phyloP scores from a whole-genome alignment of 371 early-diverging fungal genomes.

The Coemansia sp. region DNA sequence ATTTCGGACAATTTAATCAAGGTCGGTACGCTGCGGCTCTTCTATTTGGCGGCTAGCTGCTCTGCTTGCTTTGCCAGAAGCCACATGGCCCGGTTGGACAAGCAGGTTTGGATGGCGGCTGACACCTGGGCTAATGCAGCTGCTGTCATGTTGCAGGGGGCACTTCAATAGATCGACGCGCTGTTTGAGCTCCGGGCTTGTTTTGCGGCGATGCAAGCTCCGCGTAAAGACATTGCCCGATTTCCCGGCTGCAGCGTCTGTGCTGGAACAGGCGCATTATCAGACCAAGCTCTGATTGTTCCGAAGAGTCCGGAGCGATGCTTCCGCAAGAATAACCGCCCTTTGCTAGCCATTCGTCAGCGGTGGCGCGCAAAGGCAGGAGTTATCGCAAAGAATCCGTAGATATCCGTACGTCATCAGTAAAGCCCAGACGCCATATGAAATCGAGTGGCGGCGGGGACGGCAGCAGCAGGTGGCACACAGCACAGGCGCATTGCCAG shows the following conservation, averaged over 20 bases:
- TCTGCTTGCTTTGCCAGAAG: no score
- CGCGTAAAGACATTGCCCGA: no score
- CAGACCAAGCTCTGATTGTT: background rate
- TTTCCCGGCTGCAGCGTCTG: no score
- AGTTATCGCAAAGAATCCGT: background rate
- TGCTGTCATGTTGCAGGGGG: background rate
- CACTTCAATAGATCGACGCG: background rate
- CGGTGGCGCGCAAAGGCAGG: background rate
- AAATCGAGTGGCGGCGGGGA: constrained; percentile 4
- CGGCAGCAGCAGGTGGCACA: background rate
- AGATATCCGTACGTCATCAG: constrained; percentile 3
- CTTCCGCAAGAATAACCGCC: background rate
- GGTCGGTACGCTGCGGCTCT: background rate
- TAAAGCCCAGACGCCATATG: background rate
- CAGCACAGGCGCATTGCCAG: constrained; percentile 2
- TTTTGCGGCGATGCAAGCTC: no score
- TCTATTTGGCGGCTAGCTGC: no score
- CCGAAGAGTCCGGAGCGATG: background rate
- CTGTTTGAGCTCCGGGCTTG: background rate
- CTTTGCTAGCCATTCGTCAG: background rate
- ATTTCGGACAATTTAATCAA: background rate
- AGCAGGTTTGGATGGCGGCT: background rate
- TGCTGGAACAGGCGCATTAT: no score
- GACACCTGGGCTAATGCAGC: background rate
- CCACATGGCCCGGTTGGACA: background rate